phyloP scores from a whole-genome alignment of 1,284 basidiomycete genomes.

The Ceratobasidium papillatum region DNA sequence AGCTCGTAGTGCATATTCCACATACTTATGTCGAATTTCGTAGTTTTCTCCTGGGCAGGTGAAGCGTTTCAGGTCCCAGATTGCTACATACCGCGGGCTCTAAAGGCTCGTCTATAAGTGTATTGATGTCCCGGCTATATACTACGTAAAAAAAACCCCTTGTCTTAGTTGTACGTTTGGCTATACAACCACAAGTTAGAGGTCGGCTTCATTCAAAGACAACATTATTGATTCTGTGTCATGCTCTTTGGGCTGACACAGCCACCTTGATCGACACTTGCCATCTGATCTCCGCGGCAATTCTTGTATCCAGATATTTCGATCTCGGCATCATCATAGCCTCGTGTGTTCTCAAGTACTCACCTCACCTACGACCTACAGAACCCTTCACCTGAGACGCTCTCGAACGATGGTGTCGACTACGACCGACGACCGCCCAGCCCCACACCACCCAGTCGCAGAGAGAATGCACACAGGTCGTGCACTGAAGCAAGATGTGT shows the following conservation, averaged over 20 bases:
- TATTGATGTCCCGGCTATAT: too few species aligned
- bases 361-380: conserved; percentile 4
- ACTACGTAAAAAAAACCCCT: too few species aligned
- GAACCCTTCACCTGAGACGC: neutral
- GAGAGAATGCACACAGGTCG: conserved; percentile 62
- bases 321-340: too few species aligned
- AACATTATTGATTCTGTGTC: too few species aligned
- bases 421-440: neutral
- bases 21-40: neutral
- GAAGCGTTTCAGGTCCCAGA: conserved; percentile 55
- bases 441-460: conserved; percentile 2
- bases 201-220: too few species aligned
- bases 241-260: too few species aligned
- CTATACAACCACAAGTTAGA: too few species aligned
- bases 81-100: conserved; percentile 61
- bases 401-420: conserved; percentile 35
- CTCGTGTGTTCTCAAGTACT: conserved; percentile 26
- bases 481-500: conserved; percentile 83
- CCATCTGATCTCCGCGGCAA: too few species aligned
- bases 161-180: too few species aligned
- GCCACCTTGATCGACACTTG: too few species aligned
- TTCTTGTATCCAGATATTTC: too few species aligned
- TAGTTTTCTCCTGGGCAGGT: conserved; percentile 59
- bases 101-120: neutral
- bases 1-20: too few species aligned